phyloP scores from a whole-genome alignment of 768 basidiomycete genomes.

The Collybia sordida region DNA sequence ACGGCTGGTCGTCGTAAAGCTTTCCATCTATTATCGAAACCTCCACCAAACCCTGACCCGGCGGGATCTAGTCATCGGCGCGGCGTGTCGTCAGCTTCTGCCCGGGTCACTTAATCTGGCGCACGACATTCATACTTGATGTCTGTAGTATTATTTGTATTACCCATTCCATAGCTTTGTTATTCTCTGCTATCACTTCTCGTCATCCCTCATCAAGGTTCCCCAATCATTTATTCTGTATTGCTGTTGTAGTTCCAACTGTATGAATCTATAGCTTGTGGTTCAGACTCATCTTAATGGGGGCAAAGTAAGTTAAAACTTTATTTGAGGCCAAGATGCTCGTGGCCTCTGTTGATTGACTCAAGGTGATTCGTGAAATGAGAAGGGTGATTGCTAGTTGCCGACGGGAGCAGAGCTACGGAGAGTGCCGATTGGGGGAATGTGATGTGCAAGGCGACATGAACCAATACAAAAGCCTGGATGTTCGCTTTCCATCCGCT shows the following conservation, averaged over 20 bases:
- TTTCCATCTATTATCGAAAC: slow-evolving; percentile 69
- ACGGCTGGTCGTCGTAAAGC: slow-evolving; percentile 64
- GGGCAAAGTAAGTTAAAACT: no score
- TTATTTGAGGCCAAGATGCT: no score
- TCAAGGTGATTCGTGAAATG: background rate
- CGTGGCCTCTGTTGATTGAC: no score
- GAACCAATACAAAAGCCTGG: slow-evolving; percentile 7
- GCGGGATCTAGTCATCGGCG: slow-evolving; percentile 44
- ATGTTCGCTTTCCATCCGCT: slow-evolving; percentile 20
- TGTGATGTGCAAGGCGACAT: slow-evolving; percentile 4
- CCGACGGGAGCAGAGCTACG: slow-evolving; percentile 8
- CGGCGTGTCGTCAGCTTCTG: slow-evolving; percentile 51
- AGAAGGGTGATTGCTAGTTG: slow-evolving; percentile 9
- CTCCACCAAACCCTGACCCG: slow-evolving; percentile 37
- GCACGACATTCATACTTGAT: slow-evolving; percentile 21
- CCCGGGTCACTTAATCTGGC: slow-evolving; percentile 42
- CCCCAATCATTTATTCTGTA: slow-evolving; percentile 1
- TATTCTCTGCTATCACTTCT: slow-evolving; percentile 14
- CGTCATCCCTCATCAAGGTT: slow-evolving; percentile 2
- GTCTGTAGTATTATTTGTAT: slow-evolving; percentile 21
- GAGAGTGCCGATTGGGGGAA: slow-evolving; percentile 22
- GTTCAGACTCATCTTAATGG: background rate
- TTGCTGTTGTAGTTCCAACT: slow-evolving; percentile 14
- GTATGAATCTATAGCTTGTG: slow-evolving; percentile 14
- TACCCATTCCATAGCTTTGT: slow-evolving; percentile 14